A percentile compares a stretch with the other conserved stretches of the same genome.
phyloP scores from a whole-genome alignment of 192 early-diverging fungal species.

The Kickxella alabastrina region DNA sequence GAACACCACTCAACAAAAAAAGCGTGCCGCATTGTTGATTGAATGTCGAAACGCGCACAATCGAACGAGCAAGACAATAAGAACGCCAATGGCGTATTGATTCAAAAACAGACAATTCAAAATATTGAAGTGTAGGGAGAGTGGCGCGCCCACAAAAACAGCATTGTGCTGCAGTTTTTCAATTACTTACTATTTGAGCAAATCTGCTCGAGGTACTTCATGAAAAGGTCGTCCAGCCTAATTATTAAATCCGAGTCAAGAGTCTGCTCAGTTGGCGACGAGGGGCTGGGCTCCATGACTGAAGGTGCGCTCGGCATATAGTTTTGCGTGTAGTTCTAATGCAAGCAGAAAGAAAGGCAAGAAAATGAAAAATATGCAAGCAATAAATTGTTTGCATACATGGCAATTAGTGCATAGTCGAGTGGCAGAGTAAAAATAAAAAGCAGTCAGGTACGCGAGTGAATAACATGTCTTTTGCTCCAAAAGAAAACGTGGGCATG shows the following conservation, averaged over 20 bases:
- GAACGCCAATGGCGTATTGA: too few species aligned
- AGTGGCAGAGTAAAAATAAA: background rate
- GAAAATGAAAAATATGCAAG: background rate
- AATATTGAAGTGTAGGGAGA: too few species aligned
- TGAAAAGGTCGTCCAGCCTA: conserved; percentile 62
- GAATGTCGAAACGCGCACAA: background rate
- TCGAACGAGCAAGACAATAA: too few species aligned
- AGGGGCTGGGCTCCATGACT: conserved; percentile 36
- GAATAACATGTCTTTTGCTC: background rate
- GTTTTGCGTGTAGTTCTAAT: conserved; percentile 45
- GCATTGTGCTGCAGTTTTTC: conserved; percentile 7
- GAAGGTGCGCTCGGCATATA: conserved; percentile 31
- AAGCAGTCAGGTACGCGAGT: too few species aligned
- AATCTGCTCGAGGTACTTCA: conserved; percentile 62
- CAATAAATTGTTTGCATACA: background rate
- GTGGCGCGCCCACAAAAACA: too few species aligned
- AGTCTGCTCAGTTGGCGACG: conserved; percentile 40
- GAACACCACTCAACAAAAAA: conserved; percentile 8
- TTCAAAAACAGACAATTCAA: too few species aligned
- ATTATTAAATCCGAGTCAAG: conserved; percentile 47
- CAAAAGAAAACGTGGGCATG: too few species aligned
- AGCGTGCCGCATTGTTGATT: background rate
- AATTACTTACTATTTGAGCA: conserved; percentile 61
- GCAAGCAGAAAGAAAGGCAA: background rate
- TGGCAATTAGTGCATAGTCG: background rate